phyloP scores from a whole-genome alignment of 306 rosid species.

The Casuarina glauca region DNA sequence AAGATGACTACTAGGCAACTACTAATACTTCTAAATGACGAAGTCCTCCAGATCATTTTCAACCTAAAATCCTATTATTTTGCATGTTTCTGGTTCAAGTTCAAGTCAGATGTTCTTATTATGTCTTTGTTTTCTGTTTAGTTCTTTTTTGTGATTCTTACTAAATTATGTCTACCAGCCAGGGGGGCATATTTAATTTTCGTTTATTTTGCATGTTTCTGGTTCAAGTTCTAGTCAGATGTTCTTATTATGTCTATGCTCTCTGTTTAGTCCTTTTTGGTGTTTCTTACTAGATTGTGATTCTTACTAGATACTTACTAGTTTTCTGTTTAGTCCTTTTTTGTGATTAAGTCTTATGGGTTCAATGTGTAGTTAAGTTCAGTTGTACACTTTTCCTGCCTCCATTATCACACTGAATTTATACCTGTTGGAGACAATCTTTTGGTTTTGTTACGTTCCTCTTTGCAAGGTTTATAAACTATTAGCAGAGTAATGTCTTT shows the following conservation, averaged over 20 bases:
- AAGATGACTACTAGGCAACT: neutral
- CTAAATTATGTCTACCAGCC: neutral
- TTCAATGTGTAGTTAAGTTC: neutral
- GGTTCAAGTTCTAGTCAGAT: too few species aligned
- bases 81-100: neutral
- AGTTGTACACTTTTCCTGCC: neutral
- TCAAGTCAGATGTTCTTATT: neutral
- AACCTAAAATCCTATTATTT: neutral
- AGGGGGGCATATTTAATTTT: neutral
- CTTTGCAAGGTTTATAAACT: neutral
- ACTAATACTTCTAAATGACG: neutral
- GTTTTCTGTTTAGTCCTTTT: too few species aligned
- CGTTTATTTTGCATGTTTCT: neutral
- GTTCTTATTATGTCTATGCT: too few species aligned
- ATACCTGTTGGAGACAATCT: neutral
- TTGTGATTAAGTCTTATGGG: neutral
- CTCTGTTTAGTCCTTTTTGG: too few species aligned
- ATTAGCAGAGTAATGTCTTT: neutral
- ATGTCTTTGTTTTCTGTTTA: neutral
- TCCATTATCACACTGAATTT: neutral
- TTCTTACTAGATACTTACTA: too few species aligned
- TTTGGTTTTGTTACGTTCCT: neutral
- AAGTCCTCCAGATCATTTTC: neutral
- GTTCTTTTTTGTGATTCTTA: neutral
- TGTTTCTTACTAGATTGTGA: too few species aligned